These are phyloP conservation scores for Mortierella antarctica DNA, from an alignment of 192 early-diverging fungal genomes.

Conservation along the genomic window DNA sequence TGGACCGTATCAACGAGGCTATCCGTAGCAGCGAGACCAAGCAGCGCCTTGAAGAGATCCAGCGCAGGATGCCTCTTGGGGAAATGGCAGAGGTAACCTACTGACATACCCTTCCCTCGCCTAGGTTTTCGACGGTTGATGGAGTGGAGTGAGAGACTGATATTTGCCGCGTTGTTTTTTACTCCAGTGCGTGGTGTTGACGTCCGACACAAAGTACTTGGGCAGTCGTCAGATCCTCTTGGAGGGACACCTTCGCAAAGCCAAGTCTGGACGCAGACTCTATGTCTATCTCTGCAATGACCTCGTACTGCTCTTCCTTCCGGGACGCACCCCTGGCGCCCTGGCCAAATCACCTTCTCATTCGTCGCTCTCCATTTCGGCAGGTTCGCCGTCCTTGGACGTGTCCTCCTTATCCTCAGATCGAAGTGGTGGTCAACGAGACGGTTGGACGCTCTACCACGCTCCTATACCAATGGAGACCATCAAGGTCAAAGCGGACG, in stretches of 20 bases:
- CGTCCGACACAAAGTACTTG: constrained; percentile 64
- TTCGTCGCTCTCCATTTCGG: not conserved
- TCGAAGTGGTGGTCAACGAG: not conserved
- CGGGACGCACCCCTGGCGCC: constrained; percentile 10
- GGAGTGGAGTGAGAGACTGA: too few species aligned
- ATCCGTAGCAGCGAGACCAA: constrained; percentile 68
- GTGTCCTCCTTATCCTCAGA: not conserved
- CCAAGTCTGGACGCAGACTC: constrained; percentile 82
- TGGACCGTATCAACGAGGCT: constrained; percentile 89
- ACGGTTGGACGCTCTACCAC: constrained; percentile 31
- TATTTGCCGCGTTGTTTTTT: constrained; percentile 4
- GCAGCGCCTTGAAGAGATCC: constrained; percentile 68
- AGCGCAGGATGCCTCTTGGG: constrained; percentile 68
- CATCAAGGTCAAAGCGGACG: constrained; percentile 13
- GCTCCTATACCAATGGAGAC: constrained; percentile 33
- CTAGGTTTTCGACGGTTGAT: too few species aligned
- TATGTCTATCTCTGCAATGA: constrained; percentile 81
- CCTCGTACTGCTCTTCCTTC: constrained; percentile 67
- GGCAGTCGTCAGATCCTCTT: constrained; percentile 72
- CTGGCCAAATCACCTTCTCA: constrained; percentile 8
- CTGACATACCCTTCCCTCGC: too few species aligned
- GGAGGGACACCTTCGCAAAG: constrained; percentile 77
- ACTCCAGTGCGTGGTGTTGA: constrained; percentile 64
- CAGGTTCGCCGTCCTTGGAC: not conserved
- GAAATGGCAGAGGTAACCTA: constrained; percentile 55